These are phyloP conservation scores for Globisporangium okanoganense DNA, from an alignment of 352 stramenopile species.

Conservation along the genomic window DNA sequence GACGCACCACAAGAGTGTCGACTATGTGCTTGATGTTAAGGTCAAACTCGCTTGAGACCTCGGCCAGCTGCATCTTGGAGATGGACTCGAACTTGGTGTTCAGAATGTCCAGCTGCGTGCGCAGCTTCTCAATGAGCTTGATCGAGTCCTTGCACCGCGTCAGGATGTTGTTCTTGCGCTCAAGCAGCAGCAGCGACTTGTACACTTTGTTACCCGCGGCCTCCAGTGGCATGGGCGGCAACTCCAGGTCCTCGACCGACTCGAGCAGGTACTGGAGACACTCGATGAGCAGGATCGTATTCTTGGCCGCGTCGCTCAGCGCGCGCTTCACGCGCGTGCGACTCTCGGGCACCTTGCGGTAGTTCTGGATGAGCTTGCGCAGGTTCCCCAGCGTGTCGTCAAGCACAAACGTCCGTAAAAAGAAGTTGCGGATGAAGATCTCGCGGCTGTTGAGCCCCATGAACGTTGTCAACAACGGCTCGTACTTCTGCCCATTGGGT, in stretches of 20 bases:
- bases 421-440: constrained; percentile 98
- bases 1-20: constrained; percentile 57
- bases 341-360: constrained; percentile 75
- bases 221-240: constrained; percentile 50
- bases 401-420: constrained; percentile 94
- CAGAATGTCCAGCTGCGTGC: constrained; percentile 91
- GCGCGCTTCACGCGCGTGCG: constrained; percentile 81
- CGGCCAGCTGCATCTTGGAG: constrained; percentile 85
- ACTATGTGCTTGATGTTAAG: constrained; percentile 87
- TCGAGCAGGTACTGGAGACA: constrained; percentile 95
- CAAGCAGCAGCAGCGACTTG: constrained; percentile 89
- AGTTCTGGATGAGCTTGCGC: constrained; percentile 85
- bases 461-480: constrained; percentile 94
- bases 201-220: constrained; percentile 80
- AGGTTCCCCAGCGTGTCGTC: constrained; percentile 92
- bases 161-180: constrained; percentile 88
- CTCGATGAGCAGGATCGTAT: constrained; percentile 97
- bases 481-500: constrained; percentile 93
- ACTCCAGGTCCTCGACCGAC: constrained; percentile 88
- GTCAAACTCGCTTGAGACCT: constrained; percentile 86
- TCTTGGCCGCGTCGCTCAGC: constrained; percentile 89
- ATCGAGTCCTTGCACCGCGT: constrained; percentile 93
- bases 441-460: constrained; percentile 96
- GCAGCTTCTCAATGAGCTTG: constrained; percentile 91
- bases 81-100: constrained; percentile 90